Conservation (phyloP, 1,284 basidiomycete genomes). For the Marasmius sp. region DNA sequence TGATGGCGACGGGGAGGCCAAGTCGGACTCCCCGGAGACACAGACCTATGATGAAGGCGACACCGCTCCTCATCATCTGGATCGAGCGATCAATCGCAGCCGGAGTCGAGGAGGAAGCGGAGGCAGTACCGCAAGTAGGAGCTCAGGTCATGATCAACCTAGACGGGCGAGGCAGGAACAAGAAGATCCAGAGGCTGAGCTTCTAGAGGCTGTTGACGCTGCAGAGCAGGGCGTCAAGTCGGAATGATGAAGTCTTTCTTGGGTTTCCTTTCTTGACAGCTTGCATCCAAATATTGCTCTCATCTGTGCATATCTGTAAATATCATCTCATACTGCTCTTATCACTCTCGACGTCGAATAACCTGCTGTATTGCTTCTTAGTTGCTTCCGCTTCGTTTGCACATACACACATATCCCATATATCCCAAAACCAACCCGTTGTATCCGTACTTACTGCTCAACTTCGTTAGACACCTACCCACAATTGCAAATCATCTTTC, state of each 20-base stretch:
- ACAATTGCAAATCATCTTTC: too few relatives aligned
- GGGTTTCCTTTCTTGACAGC: not conserved
- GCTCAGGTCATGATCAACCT: not conserved
- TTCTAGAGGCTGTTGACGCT: constrained; percentile 45
- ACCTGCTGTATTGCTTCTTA: too few relatives aligned
- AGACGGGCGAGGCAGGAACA: not conserved
- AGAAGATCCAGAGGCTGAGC: constrained; percentile 27
- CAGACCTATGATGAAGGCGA: constrained; percentile 3
- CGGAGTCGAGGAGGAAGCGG: not conserved
- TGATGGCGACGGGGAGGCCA: constrained; percentile 4
- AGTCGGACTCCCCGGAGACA: not conserved
- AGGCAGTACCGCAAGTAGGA: not conserved
- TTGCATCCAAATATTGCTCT: not conserved
- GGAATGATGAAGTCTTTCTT: not conserved
- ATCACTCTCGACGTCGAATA: too few relatives aligned
- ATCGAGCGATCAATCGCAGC: not conserved
- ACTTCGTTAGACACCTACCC: too few relatives aligned
- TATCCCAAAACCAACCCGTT: too few relatives aligned
- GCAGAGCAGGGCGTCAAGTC: constrained; percentile 25
- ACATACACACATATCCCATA: too few relatives aligned
- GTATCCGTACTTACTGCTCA: too few relatives aligned
- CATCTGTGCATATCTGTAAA: too few relatives aligned
- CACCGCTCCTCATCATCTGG: not conserved
- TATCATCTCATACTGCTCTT: too few relatives aligned
- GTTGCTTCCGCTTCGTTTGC: too few relatives aligned